Evolutionary conservation across 768 basidiomycete species (phyloP).

Genomic region (Nidula microcarpa): DNA sequence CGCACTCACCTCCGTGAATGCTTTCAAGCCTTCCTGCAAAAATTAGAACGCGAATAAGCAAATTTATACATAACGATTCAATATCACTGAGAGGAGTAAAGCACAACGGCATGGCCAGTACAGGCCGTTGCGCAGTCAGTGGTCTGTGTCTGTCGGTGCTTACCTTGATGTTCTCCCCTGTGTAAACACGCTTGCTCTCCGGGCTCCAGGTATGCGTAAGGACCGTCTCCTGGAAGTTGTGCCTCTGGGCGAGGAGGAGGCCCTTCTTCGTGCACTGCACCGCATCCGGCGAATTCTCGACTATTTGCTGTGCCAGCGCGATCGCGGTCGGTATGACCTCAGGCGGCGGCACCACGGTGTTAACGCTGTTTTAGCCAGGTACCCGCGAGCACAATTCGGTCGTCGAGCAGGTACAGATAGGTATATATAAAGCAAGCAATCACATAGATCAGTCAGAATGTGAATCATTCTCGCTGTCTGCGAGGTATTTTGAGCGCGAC

Average conservation of each 20-base stretch:
- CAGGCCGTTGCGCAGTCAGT: neutral
- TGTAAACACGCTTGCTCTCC: slow-evolving; percentile 51
- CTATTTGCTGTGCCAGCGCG: slow-evolving; percentile 54
- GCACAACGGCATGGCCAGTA: too few relatives aligned
- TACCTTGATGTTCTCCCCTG: slow-evolving; percentile 70
- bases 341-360: slow-evolving; percentile 55
- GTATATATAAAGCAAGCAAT: neutral
- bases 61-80: neutral
- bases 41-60: too few relatives aligned
- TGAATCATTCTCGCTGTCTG: too few relatives aligned
- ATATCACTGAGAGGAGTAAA: too few relatives aligned
- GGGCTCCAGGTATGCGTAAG: slow-evolving; percentile 38
- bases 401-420: too few relatives aligned
- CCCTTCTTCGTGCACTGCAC: slow-evolving; percentile 76
- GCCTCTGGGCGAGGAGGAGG: slow-evolving; percentile 51
- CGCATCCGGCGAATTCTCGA: slow-evolving; percentile 71
- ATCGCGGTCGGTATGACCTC: slow-evolving; percentile 62
- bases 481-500: too few relatives aligned
- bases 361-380: too few relatives aligned
- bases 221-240: slow-evolving; percentile 50
- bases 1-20: slow-evolving; percentile 60
- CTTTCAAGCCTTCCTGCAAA: slow-evolving; percentile 65
- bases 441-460: neutral
- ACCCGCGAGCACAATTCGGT: too few relatives aligned
- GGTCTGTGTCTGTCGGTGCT: slow-evolving; percentile 8